Conservation (phyloP, 371 early-diverging fungal species). For the Mucor plumbeus region DNA sequence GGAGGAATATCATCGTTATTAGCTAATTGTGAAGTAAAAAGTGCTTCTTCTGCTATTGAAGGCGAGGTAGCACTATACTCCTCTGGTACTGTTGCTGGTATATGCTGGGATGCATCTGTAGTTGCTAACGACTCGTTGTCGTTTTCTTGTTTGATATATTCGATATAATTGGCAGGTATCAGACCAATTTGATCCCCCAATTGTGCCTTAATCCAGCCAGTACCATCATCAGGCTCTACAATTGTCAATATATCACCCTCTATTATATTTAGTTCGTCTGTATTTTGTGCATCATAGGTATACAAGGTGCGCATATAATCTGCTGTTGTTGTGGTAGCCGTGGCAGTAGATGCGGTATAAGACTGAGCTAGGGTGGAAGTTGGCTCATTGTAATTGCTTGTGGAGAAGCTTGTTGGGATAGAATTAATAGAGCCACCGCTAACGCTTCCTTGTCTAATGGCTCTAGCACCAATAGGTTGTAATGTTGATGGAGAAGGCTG, state of each 20-base stretch:
- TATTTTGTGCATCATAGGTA: conserved; percentile 74
- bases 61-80: not conserved
- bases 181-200: conserved; percentile 53
- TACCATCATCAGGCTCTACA: conserved; percentile 62
- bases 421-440: not conserved
- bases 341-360: not conserved
- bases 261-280: conserved; percentile 74
- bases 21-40: not conserved
- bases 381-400: not conserved
- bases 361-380: not conserved
- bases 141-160: conserved; percentile 23
- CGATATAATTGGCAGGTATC: conserved; percentile 75
- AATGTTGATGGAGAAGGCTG: conserved; percentile 32
- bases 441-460: conserved; percentile 6
- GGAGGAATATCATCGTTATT: not conserved
- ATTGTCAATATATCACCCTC: conserved; percentile 73
- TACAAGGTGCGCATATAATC: conserved; percentile 42
- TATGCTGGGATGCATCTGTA: not conserved
- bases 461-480: conserved; percentile 3
- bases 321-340: too few relatives aligned
- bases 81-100: not conserved
- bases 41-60: not conserved
- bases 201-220: conserved; percentile 81
- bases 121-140: conserved; percentile 11
- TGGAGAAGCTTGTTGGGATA: not conserved